Percentiles rank a stretch among this genome's conserved stretches.
These are phyloP conservation scores for Gossypium thurberi DNA, from an alignment of 345 rosid species.

Conservation along the genomic window DNA sequence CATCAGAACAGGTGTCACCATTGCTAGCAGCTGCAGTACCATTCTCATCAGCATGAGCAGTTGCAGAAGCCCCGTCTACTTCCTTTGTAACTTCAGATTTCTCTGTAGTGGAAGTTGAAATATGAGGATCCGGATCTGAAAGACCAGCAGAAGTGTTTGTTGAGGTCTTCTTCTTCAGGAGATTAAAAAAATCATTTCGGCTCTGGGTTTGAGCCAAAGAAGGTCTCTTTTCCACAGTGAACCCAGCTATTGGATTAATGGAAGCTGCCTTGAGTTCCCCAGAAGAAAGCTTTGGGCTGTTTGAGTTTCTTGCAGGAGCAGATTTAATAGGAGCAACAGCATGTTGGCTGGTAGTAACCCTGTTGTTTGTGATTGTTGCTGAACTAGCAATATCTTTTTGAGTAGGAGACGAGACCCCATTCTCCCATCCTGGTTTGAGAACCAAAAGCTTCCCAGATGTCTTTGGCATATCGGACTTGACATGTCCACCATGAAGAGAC, in stretches of 20 bases:
- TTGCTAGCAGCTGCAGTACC: constrained; percentile 35
- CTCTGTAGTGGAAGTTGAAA: constrained; percentile 25
- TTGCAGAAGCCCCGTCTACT: constrained; percentile 29
- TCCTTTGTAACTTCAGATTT: constrained; percentile 38
- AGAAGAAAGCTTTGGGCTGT: constrained; percentile 37
- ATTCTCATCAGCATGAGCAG: constrained; percentile 34
- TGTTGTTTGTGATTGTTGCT: constrained; percentile 31
- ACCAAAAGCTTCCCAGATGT: constrained; percentile 65
- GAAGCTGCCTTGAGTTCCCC: constrained; percentile 39
- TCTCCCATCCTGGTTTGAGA: constrained; percentile 80
- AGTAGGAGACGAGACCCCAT: constrained; percentile 43
- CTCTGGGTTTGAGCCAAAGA: constrained; percentile 71
- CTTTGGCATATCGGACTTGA: constrained; percentile 53
- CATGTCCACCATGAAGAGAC: constrained; percentile 44
- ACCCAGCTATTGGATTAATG: constrained; percentile 35
- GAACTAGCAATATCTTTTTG: constrained; percentile 57
- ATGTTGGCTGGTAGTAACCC: constrained; percentile 37
- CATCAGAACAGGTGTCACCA: constrained; percentile 33
- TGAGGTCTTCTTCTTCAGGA: constrained; percentile 60
- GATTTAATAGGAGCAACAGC: constrained; percentile 36
- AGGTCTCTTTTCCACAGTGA: constrained; percentile 59
- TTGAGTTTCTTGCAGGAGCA: constrained; percentile 45
- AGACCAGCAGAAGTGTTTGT: constrained; percentile 32
- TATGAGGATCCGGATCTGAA: constrained; percentile 23
- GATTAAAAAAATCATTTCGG: constrained; percentile 73